phyloP scores from a whole-genome alignment of 352 stramenopile genomes.

The Phytophthora cryptogea region DNA sequence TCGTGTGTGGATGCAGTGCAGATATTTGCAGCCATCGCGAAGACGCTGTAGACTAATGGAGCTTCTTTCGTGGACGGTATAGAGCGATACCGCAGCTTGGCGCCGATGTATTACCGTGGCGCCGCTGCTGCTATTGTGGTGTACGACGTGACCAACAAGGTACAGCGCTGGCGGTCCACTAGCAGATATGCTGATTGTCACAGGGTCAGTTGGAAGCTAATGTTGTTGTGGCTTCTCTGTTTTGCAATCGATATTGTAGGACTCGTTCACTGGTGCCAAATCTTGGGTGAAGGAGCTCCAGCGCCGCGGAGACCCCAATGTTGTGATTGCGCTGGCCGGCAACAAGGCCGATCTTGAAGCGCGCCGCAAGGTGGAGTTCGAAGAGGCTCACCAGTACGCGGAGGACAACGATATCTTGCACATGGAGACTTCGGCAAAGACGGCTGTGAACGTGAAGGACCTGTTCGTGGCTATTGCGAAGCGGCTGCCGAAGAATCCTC shows the following conservation, averaged over 20 bases:
- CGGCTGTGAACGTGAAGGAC: conserved; percentile 98
- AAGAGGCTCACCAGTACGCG: conserved; percentile 98
- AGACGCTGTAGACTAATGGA: conserved; percentile 8
- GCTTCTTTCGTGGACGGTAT: conserved; percentile 6
- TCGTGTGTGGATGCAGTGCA: background rate
- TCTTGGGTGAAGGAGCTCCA: conserved; percentile 99
- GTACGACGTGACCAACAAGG: conserved; percentile 97
- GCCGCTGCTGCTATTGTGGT: conserved; percentile 96
- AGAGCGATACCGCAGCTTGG: conserved; percentile 96
- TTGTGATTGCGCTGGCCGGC: conserved; percentile 95
- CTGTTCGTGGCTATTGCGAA: conserved; percentile 98
- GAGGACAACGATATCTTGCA: conserved; percentile 99
- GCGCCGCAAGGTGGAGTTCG: conserved; percentile 96
- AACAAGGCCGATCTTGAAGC: conserved; percentile 99
- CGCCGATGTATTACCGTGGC: conserved; percentile 98
- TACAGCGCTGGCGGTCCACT: conserved; percentile 25
- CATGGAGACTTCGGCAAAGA: conserved; percentile 99
- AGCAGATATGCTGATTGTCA: conserved; percentile 4
- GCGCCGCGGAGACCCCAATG: conserved; percentile 96
- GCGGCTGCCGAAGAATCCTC: conserved; percentile 81
- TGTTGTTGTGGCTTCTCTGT: conserved; percentile 7
- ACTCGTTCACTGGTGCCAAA: conserved; percentile 98
- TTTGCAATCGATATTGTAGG: conserved; percentile 42
- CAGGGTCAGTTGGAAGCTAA: conserved; percentile 6
- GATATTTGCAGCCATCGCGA: background rate